Conservation (phyloP, 2,329 filamentous ascomycete genomes). For the Cyclaneusma minus region DNA sequence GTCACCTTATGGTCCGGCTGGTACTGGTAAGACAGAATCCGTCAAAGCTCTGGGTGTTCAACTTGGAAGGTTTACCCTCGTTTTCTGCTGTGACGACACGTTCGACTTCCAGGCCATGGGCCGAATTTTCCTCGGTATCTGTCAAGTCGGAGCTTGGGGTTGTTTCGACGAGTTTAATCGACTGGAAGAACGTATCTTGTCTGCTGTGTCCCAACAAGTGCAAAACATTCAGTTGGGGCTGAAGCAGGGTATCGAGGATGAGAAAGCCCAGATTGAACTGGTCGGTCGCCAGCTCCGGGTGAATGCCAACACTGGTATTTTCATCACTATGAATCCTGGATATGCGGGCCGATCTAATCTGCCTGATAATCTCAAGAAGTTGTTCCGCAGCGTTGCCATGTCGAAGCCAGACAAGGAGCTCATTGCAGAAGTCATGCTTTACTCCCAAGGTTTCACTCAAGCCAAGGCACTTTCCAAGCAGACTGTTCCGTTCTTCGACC, state of each 20-base stretch:
- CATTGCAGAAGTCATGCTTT: constrained; percentile 99
- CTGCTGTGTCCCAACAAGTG: constrained; percentile 96
- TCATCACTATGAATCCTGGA: constrained; percentile 99
- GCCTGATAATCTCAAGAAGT: constrained; percentile 97
- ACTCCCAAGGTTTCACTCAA: constrained; percentile 96
- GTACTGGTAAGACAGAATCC: constrained; percentile 97
- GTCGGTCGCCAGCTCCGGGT: constrained; percentile 83
- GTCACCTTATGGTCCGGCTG: constrained; percentile 91
- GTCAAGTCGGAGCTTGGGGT: constrained; percentile 97
- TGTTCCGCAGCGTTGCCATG: constrained; percentile 99
- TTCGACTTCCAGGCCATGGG: constrained; percentile 99
- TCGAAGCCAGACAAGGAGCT: constrained; percentile 99
- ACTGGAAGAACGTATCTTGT: constrained; percentile 92
- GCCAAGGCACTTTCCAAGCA: constrained; percentile 89
- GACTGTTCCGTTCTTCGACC: constrained; percentile 96
- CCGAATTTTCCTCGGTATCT: constrained; percentile 96
- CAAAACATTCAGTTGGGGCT: constrained; percentile 97
- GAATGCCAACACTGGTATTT: constrained; percentile 89
- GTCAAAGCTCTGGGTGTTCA: constrained; percentile 96
- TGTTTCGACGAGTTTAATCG: constrained; percentile 99
- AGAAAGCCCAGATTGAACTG: constrained; percentile 81
- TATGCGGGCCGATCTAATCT: constrained; percentile 97
- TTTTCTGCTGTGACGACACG: constrained; percentile 98
- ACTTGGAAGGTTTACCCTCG: constrained; percentile 90
- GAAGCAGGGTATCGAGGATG: constrained; percentile 67